phyloP scores from a whole-genome alignment of 1,139 yeast species.

The Nakaseomyces kungkrabaensis region DNA sequence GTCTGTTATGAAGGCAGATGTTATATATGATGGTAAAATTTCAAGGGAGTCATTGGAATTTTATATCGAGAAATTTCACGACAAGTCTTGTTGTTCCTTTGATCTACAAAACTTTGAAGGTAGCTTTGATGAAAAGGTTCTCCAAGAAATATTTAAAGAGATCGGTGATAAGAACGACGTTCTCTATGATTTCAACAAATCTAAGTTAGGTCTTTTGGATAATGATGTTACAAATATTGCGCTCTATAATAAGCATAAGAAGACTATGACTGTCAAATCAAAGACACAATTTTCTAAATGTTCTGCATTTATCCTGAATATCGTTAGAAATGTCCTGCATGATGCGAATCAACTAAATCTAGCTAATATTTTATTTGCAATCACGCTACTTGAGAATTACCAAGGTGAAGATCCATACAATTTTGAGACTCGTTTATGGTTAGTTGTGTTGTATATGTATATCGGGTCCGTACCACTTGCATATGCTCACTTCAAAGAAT shows the following conservation, averaged over 20 bases:
- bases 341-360: conserved; percentile 10
- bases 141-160: conserved; percentile 6
- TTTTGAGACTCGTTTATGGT: conserved; percentile 38
- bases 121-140: conserved; percentile 6
- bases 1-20: conserved; percentile 21
- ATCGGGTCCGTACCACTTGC: conserved; percentile 50
- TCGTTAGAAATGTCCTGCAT: conserved; percentile 12
- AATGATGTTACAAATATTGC: conserved; percentile 4
- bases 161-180: conserved; percentile 9
- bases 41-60: conserved; percentile 12
- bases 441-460: conserved; percentile 51
- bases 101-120: conserved; percentile 18
- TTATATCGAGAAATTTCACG: conserved; percentile 22
- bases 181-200: conserved; percentile 21
- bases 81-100: conserved; percentile 26
- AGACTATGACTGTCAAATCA: conserved; percentile 14
- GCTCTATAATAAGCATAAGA: conserved; percentile 15
- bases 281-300: conserved; percentile 25
- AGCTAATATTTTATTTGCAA: conserved; percentile 11
- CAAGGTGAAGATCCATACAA: conserved; percentile 24
- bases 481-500: conserved; percentile 37
- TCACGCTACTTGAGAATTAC: conserved; percentile 24
- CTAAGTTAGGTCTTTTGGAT: conserved; percentile 9
- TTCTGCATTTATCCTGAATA: conserved; percentile 20
- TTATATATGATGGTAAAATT: conserved; percentile 11